Conservation (phyloP, 768 basidiomycete species). For the Hygrophoropsis aurantiaca region DNA sequence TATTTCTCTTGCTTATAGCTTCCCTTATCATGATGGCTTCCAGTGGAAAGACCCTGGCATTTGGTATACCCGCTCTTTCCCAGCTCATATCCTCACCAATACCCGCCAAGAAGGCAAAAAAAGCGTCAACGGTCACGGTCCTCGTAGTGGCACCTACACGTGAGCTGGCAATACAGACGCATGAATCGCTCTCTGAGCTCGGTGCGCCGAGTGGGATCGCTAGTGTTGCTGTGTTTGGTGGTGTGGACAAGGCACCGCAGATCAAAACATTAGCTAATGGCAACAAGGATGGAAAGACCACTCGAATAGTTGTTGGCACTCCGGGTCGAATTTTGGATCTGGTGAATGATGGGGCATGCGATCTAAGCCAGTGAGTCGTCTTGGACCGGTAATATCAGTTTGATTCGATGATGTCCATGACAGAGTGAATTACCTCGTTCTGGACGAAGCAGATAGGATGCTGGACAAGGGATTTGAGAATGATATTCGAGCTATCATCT, state of each 20-base stretch:
- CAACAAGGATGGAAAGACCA: conserved; percentile 48
- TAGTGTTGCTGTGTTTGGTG: conserved; percentile 90
- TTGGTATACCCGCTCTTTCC: conserved; percentile 87
- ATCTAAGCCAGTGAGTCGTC: conserved; percentile 66
- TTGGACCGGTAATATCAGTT: neutral
- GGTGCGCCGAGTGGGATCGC: conserved; percentile 74
- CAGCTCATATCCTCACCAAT: conserved; percentile 49
- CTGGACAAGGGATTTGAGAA: conserved; percentile 98
- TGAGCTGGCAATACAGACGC: conserved; percentile 94
- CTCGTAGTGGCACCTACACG: conserved; percentile 93
- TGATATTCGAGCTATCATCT: conserved; percentile 90
- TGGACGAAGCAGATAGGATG: conserved; percentile 99
- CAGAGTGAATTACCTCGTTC: conserved; percentile 86
- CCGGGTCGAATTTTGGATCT: conserved; percentile 93
- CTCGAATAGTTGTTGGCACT: conserved; percentile 89
- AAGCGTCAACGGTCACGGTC: conserved; percentile 48
- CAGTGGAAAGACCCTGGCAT: conserved; percentile 95
- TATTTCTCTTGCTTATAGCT: neutral
- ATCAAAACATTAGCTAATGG: conserved; percentile 61
- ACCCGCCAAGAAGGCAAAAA: conserved; percentile 30
- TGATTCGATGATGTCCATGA: conserved; percentile 2
- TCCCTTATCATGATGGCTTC: conserved; percentile 1
- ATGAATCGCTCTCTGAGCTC: conserved; percentile 74
- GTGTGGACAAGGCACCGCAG: conserved; percentile 89
- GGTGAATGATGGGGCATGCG: conserved; percentile 82